Base-by-base conservation (phyloP, 2,329 filamentous ascomycete genomes). In the Alternaria gaisen region DNA sequence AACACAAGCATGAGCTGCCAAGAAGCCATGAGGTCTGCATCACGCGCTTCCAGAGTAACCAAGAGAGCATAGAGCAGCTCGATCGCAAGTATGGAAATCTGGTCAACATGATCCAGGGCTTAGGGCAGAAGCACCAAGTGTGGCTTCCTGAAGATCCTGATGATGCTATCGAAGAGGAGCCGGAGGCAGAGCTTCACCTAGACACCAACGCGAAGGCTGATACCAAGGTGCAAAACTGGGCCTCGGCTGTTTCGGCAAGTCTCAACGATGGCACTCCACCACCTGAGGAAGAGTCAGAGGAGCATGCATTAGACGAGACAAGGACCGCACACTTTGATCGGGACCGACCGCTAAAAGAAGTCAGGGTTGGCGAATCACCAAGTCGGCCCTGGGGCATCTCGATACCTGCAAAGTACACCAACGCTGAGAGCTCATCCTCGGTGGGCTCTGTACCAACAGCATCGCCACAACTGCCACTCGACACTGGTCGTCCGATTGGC, bases 41-140 rank as follows among this genome's bases (percentile, higher is more conserved):
- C 62, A 90, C 91, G 73, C 88, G 94, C 58, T 97, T 97, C 76
- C 92, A 97, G 80, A 90, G 88, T 78, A 94, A 94, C 72, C 90
- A 94, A 70, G 87, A 91, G 65, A 91, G 94, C 72, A 91, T 97
- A 73, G 88, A 89, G 67, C 92, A 96, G 79, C 84, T 98, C 56
- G 94, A 98, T 77, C 92, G 92, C 64, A 98, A 97, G 78, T 98
- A 97, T 76, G 93, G 93, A 66, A 94, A 90, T 76, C 83, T 97
- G 43, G 93, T 92, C 69, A 96, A 88, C 80, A 97, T 98, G 94
- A 96, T 98, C 63, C 90, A 95, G 77, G 93, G 93, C 9, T 83
- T 98, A 40, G 92, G 93, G 50, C 87, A 90, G 66, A 92, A 96
- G 70, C 94, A 98, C 75, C 91, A 95, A 75, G 90, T 92, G 6